Base-by-base conservation (phyloP, 2,329 filamentous ascomycete genomes). In the Diaporthe caulivora region DNA sequence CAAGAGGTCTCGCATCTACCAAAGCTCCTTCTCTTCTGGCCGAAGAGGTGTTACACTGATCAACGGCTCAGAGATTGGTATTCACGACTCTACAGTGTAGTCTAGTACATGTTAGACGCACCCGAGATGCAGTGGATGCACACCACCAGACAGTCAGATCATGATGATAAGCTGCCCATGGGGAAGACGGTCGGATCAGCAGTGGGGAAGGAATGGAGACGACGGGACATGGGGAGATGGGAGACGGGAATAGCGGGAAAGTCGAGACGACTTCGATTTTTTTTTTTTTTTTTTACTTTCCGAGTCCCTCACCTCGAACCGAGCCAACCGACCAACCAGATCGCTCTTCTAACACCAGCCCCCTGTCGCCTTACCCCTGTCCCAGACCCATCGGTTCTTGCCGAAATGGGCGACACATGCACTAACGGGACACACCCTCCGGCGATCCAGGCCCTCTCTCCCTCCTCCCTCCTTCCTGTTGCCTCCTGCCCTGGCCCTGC, bases 341-440 rank as follows among this genome's bases (percentile, higher is more conserved):
- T 9, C 55, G n/a, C 37, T 42, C 34, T 10, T n/a, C 49, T 26
- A 40, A 21, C 13, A 34, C 5, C 2, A 40, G 13, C 37, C 8
- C n/a, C n/a, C n/a, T n/a, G n/a, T n/a, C 2, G 37, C 6, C 7
- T 34, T 2, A 10, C 31, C 62, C 62, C 47, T 53, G n/a, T n/a
- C 31, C 47, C 9, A 1, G 26, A n/a, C 44, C 62, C 31, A 67
- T 67, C 62, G 62, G 62, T 53, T 51, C 62, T 51, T 67, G 62
- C 62, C 62, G 62, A 53, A 67, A 53, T 26, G 47, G 62, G 62
- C 62, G n/a, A 67, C n/a, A 53, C 21, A 26, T 40, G 62, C 62
- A 67, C 62, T 67, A 67, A 67, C 62, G 62, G 62, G 62, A 67
- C 62, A 53, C 44, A 67, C 62, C 62, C 62, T 67, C 62, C 62